Conservation (phyloP, 192 early-diverging fungal genomes). For the Backusella australiensis region DNA sequence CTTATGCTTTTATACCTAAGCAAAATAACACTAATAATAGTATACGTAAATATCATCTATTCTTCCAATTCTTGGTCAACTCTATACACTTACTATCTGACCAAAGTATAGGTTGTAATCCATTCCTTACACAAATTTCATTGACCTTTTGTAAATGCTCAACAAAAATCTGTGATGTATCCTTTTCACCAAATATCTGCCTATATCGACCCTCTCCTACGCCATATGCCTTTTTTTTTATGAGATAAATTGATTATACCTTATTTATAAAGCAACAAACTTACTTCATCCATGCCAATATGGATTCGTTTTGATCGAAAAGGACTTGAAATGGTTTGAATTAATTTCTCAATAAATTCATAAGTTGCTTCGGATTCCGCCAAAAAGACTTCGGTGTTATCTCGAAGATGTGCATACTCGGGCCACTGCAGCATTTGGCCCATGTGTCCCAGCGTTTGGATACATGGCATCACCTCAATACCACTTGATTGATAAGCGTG, state of each 20-base stretch:
- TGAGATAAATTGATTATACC: slow-evolving; percentile 1
- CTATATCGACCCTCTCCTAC: slow-evolving; percentile 82
- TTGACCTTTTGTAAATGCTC: slow-evolving; percentile 74
- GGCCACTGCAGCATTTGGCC: slow-evolving; percentile 93
- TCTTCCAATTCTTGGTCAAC: not conserved
- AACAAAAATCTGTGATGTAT: slow-evolving; percentile 70
- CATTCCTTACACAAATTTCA: slow-evolving; percentile 61
- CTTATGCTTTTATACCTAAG: slow-evolving; percentile 13
- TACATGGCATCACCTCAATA: slow-evolving; percentile 86
- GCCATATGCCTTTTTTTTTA: slow-evolving; percentile 54
- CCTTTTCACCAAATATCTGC: slow-evolving; percentile 72
- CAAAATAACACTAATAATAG: slow-evolving; percentile 21
- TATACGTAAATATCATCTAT: not conserved
- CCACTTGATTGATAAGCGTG: slow-evolving; percentile 43
- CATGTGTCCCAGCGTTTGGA: slow-evolving; percentile 87
- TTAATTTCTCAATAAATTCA: slow-evolving; percentile 71
- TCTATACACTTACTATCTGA: slow-evolving; percentile 63
- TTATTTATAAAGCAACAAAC: not conserved
- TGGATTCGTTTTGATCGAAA: slow-evolving; percentile 79
- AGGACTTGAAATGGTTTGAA: slow-evolving; percentile 61
- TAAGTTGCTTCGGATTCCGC: slow-evolving; percentile 74
- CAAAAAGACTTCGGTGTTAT: slow-evolving; percentile 80
- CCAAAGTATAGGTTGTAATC: slow-evolving; percentile 80
- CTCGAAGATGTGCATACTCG: slow-evolving; percentile 68
- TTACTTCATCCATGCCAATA: slow-evolving; percentile 84